Conservation (phyloP, 495 filamentous ascomycete genomes). For the Thermothielavioides terrestris region DNA sequence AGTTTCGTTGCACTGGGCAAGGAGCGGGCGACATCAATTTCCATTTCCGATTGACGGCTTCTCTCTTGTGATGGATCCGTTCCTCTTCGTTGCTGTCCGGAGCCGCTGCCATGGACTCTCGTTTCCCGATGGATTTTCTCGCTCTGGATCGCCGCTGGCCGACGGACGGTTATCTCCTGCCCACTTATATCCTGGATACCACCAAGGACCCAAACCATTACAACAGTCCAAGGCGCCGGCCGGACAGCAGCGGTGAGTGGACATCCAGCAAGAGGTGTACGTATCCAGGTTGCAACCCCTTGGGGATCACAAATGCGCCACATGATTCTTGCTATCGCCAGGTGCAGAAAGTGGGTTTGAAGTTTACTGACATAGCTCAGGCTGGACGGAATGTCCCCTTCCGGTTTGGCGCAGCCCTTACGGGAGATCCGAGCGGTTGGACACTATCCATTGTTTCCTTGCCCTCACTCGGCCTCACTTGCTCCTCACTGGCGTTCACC, state of each 20-base stretch:
- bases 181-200: constrained; percentile 2
- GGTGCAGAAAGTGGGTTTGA: constrained; percentile 5
- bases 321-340: constrained; percentile 14
- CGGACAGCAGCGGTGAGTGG: constrained; percentile 44
- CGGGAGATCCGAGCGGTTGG: background rate
- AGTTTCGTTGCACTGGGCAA: constrained; percentile 14
- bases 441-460: background rate
- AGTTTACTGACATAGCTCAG: constrained; percentile 23
- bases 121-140: constrained; percentile 2
- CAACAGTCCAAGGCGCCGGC: constrained; percentile 27
- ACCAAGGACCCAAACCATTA: constrained; percentile 6
- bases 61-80: constrained; percentile 11
- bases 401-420: background rate
- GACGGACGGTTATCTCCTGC: constrained; percentile 1
- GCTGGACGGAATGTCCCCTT: background rate
- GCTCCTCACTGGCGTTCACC: background rate
- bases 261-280: constrained; percentile 32
- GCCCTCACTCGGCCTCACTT: background rate
- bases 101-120: constrained; percentile 13
- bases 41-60: too few species aligned
- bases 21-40: constrained; percentile 10
- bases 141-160: background rate
- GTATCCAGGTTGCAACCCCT: constrained; percentile 34
- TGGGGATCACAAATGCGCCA: constrained; percentile 23
- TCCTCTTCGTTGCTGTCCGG: constrained; percentile 28